Evolutionary conservation across 78 protist genomes (phyloP).

Genomic region (Dictyostelium discoideum): DNA sequence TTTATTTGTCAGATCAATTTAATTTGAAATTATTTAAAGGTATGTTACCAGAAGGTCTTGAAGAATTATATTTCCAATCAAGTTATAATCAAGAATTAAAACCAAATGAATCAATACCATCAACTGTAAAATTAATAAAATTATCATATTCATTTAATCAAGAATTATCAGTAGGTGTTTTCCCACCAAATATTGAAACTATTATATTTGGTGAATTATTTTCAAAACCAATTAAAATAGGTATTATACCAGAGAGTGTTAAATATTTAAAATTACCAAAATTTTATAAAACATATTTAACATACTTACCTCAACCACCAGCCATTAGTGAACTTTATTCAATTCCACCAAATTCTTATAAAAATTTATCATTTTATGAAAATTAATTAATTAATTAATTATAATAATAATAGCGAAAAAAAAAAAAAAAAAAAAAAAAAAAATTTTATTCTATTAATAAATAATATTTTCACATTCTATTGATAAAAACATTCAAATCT

Average conservation of each 20-base stretch:
- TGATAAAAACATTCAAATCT: too few relatives aligned
- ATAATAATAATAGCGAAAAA: too few relatives aligned
- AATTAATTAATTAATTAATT: too few relatives aligned
- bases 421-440: too few relatives aligned
- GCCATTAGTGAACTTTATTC: background rate
- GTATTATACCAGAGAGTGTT: background rate
- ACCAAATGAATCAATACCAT: background rate
- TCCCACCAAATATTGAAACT: background rate
- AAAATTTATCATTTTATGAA: too few relatives aligned
- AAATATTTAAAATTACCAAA: background rate
- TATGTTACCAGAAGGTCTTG: background rate
- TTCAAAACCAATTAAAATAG: background rate
- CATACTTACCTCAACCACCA: background rate
- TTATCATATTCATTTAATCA: background rate
- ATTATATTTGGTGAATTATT: background rate
- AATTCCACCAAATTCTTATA: background rate
- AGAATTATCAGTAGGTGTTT: background rate
- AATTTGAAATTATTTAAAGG: background rate
- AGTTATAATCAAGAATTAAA: background rate
- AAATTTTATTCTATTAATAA: too few relatives aligned
- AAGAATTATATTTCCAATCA: background rate
- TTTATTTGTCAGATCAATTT: background rate
- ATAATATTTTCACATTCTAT: too few relatives aligned
- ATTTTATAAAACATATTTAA: background rate
- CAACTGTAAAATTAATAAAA: background rate